These are phyloP conservation scores for Saturnispora zaruensis DNA, from an alignment of 805 yeast genomes.

Conservation along the genomic window DNA sequence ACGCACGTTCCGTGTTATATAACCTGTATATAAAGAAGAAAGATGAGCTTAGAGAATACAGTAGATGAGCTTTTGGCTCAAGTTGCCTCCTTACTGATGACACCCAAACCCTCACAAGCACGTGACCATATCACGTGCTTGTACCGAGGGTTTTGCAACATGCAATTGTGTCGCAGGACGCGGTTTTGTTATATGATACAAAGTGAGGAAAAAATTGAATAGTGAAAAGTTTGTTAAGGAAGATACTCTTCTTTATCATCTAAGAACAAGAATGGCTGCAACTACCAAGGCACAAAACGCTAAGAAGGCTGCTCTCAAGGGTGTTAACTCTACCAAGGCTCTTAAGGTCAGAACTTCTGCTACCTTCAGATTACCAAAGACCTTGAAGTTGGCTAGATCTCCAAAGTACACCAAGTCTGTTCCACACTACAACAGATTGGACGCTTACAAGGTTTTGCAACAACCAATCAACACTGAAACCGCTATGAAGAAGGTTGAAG, in stretches of 20 bases:
- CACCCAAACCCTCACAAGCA: background rate
- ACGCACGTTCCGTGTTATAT: background rate
- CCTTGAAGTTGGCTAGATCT: constrained; percentile 84
- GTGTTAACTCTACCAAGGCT: constrained; percentile 86
- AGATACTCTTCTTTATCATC: constrained; percentile 4
- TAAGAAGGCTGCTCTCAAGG: constrained; percentile 97
- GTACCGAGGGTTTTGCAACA: constrained; percentile 12
- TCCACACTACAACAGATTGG: constrained; percentile 96
- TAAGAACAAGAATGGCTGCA: constrained; percentile 21
- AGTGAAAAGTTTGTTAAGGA: background rate
- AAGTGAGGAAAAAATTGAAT: background rate
- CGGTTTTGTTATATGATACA: constrained; percentile 2
- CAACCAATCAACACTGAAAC: constrained; percentile 96
- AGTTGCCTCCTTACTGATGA: too few relatives aligned
- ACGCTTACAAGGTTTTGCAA: constrained; percentile 89
- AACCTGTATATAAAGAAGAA: constrained; percentile 2
- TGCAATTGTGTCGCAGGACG: constrained; percentile 9
- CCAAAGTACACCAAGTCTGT: constrained; percentile 97
- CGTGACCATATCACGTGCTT: constrained; percentile 11
- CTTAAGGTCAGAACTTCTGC: constrained; percentile 90
- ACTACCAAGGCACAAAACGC: constrained; percentile 88
- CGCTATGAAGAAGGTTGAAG: constrained; percentile 99
- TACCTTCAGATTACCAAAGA: constrained; percentile 96
- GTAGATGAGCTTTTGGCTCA: background rate
- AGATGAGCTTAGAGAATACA: background rate